Conservation (phyloP, 441 rosid species). For the Manihot esculenta region DNA sequence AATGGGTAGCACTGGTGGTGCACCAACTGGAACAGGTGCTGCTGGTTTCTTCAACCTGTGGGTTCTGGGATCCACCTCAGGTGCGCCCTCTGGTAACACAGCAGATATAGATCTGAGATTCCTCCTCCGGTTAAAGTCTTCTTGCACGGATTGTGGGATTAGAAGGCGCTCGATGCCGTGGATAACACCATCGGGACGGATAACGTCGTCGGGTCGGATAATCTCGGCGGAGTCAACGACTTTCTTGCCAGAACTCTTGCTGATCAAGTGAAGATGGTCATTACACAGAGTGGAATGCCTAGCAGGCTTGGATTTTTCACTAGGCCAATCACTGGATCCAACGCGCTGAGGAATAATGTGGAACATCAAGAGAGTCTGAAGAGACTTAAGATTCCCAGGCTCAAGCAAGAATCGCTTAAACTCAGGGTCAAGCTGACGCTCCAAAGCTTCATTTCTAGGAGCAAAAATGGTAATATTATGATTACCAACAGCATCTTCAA, state of each 20-base stretch:
- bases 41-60: constrained; percentile 67
- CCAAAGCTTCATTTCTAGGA: constrained; percentile 78
- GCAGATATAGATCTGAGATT: constrained; percentile 78
- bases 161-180: constrained; percentile 74
- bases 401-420: constrained; percentile 83
- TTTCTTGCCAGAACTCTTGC: constrained; percentile 30
- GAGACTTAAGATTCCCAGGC: constrained; percentile 74
- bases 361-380: constrained; percentile 66
- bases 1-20: constrained; percentile 69
- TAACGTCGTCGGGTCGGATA: constrained; percentile 58
- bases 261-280: constrained; percentile 39
- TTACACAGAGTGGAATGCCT: constrained; percentile 53
- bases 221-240: constrained; percentile 49
- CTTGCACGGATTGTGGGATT: constrained; percentile 74
- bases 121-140: constrained; percentile 74
- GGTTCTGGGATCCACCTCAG: constrained; percentile 83
- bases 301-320: constrained; percentile 23
- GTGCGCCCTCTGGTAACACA: constrained; percentile 78
- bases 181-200: constrained; percentile 80
- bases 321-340: constrained; percentile 54
- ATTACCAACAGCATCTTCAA: constrained; percentile 78
- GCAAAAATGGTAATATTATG: constrained; percentile 88
- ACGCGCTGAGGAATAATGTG: constrained; percentile 72
- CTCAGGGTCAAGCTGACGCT: constrained; percentile 80
- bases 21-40: constrained; percentile 50